Evolutionary conservation across 2,329 filamentous ascomycete species (phyloP).

Genomic region (Fusarium tuaranense): DNA sequence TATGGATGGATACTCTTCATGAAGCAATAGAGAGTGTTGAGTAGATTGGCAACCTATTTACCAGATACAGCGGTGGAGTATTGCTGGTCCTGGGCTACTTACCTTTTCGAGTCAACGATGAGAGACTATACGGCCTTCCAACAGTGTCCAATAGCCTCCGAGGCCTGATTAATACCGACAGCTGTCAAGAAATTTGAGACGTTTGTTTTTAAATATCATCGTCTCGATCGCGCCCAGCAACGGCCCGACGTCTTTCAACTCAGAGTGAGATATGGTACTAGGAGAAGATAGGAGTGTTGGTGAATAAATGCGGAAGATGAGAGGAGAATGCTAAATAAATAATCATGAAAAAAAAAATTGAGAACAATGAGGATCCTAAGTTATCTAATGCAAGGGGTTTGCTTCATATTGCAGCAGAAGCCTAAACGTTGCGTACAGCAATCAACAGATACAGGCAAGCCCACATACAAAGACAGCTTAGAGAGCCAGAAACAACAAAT

Average conservation of each 20-base stretch:
- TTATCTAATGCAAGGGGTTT: background rate
- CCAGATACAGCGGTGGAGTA: background rate
- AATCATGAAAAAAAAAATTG: background rate
- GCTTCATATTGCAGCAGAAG: background rate
- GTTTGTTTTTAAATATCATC: background rate
- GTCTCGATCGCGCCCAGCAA: background rate
- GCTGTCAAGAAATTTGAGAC: background rate
- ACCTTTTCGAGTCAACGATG: background rate
- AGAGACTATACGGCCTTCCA: background rate
- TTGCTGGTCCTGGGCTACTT: background rate
- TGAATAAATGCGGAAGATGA: background rate
- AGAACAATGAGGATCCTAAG: background rate
- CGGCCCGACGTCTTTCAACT: background rate
- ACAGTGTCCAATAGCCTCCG: background rate
- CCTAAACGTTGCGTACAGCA: no score
- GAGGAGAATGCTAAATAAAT: background rate
- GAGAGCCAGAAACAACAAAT: background rate
- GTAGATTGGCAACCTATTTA: background rate
- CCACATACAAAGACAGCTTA: background rate
- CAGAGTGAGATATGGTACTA: background rate
- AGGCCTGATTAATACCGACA: background rate
- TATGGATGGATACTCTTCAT: background rate
- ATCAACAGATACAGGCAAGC: background rate
- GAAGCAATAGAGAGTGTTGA: background rate
- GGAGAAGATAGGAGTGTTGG: background rate